phyloP scores from a whole-genome alignment of 192 early-diverging fungal species.

The Rhizophagus sp. region DNA sequence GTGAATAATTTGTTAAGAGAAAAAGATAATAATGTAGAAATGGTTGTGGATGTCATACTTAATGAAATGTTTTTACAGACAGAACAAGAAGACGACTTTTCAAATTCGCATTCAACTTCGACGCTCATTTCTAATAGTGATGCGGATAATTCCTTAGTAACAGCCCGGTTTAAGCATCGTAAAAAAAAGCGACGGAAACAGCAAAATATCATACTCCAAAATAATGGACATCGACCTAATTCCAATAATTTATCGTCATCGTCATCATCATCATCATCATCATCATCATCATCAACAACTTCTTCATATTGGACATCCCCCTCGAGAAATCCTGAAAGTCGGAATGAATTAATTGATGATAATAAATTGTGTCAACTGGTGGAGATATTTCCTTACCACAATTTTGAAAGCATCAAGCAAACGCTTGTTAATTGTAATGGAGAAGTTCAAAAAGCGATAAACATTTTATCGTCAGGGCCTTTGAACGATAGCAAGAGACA shows the following conservation, averaged over 20 bases:
- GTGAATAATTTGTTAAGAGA: background rate
- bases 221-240: background rate
- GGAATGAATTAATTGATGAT: constrained; percentile 34
- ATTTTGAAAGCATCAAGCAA: constrained; percentile 36
- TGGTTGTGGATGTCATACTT: background rate
- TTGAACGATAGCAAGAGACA: background rate
- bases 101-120: background rate
- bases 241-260: background rate
- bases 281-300: background rate
- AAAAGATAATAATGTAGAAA: constrained; percentile 17
- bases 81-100: background rate
- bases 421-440: constrained; percentile 38
- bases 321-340: background rate
- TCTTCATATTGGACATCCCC: background rate
- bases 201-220: background rate
- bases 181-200: constrained; percentile 25
- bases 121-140: background rate
- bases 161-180: background rate
- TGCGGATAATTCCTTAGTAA: background rate
- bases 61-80: background rate
- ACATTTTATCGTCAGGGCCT: constrained; percentile 26
- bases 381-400: constrained; percentile 41
- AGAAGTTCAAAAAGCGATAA: constrained; percentile 39
- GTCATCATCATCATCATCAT: background rate
- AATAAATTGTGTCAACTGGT: constrained; percentile 34